Percentiles rank a stretch among this genome's conserved stretches.
Evolutionary conservation across 805 yeast species (phyloP).

Genomic region (Diddensiella santjacobensis): DNA sequence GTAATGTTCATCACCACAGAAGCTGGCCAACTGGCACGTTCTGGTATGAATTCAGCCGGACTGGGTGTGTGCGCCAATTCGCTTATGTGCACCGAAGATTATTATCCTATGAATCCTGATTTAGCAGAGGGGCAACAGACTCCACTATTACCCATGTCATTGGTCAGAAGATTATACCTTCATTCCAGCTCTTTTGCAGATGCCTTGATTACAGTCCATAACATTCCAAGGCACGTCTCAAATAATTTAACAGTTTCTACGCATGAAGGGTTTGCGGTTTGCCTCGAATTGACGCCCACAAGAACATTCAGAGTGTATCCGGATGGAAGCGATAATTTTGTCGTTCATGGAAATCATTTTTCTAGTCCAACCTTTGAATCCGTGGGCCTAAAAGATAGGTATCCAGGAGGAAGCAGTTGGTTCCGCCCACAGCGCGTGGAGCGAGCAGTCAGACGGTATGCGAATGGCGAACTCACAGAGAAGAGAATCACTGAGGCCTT

Average conservation of each 20-base stretch:
- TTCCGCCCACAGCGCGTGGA: constrained; percentile 3
- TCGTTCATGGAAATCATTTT: constrained; percentile 8
- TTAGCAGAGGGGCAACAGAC: neutral
- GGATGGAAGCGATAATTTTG: neutral
- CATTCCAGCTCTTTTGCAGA: neutral
- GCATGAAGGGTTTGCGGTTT: constrained; percentile 8
- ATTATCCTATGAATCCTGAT: neutral
- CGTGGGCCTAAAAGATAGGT: neutral
- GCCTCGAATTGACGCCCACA: constrained; percentile 7
- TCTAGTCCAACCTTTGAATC: neutral
- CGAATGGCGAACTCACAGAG: neutral
- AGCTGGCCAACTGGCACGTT: constrained; percentile 10
- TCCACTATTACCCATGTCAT: constrained; percentile 2
- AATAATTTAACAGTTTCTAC: constrained; percentile 6
- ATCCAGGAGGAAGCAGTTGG: constrained; percentile 9
- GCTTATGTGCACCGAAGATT: constrained; percentile 4
- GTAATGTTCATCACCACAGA: constrained; percentile 7
- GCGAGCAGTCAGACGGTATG: neutral
- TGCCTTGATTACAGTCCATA: constrained; percentile 3
- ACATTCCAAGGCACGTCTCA: constrained; percentile 8
- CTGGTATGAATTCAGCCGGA: constrained; percentile 9
- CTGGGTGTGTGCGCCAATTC: constrained; percentile 10
- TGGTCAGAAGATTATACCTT: constrained; percentile 3
- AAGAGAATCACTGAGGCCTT: constrained; percentile 2
- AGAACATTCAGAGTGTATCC: constrained; percentile 3